These are phyloP conservation scores for Epichloe baconii DNA, from an alignment of 2,329 filamentous ascomycete genomes.

Conservation along the genomic window DNA sequence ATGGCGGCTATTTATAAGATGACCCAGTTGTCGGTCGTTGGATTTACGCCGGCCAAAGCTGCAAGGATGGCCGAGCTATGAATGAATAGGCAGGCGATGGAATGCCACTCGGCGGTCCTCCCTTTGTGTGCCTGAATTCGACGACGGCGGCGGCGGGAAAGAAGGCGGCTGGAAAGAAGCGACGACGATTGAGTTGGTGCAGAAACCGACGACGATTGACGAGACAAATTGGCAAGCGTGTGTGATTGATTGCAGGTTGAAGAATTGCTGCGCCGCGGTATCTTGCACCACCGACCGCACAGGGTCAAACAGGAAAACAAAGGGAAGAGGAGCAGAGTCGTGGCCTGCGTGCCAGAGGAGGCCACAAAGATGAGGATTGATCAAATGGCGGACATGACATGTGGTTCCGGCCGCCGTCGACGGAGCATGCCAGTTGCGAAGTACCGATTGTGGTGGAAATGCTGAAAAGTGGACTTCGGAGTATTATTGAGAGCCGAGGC, in stretches of 20 bases:
- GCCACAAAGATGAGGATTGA: conserved; percentile 1
- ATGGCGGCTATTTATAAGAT: background rate
- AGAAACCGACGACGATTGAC: background rate
- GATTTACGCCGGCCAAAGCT: background rate
- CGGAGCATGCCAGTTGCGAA: conserved; percentile 2
- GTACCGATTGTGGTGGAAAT: background rate
- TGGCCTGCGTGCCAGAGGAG: conserved; percentile 2
- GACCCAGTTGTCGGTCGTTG: background rate
- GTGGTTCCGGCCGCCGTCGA: conserved; percentile 8
- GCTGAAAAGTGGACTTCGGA: background rate
- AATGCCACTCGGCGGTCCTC: background rate
- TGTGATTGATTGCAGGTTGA: background rate
- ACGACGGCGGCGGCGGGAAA: background rate
- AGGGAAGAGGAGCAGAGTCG: conserved; percentile 1
- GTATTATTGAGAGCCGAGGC: conserved; percentile 3
- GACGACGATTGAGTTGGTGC: too few species aligned
- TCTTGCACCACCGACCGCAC: background rate
- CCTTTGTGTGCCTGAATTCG: background rate
- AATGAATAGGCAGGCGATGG: background rate
- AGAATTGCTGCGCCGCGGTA: background rate
- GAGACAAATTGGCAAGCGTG: background rate
- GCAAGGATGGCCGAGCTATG: background rate
- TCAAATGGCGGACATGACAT: conserved; percentile 8
- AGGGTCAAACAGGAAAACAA: background rate
- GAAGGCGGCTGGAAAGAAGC: background rate